Evolutionary conservation across 1,139 yeast genomes (phyloP), one percentile per base, ranked within the genome.

Genomic region (Yamadazyma siamensis): DNA sequence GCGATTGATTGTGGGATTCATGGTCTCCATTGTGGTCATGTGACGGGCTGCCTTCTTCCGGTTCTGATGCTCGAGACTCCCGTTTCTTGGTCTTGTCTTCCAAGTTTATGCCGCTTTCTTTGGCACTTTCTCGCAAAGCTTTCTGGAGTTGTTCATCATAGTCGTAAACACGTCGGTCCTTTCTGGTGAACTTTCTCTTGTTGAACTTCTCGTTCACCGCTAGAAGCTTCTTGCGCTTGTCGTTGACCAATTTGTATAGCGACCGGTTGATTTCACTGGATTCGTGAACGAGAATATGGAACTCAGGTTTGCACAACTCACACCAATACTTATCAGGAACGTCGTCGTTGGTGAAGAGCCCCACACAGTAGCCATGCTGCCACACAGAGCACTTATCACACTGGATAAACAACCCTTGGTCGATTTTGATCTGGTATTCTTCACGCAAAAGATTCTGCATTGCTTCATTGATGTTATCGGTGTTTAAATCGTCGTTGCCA

Each of bases 331-430:
- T 84, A 37, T 88, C 96, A 2, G 96, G 96, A 1, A 87, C 87
- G 37, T 76, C 82, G 20, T 77, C 80, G 42, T 79, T 84, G 29
- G 75, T 74, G 39, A 66, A 69, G 36, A 86, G 72, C 1, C 96
- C 95, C 24, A 91, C 96, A 62, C 98, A 91, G 58, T 71, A 88
- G 3, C 96, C 97, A 54, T 91, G 98, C 58, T 91, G 97, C 98
- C 97, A 91, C 8, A 82, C 95, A 15, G 87, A 79, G 60, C 98
- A 91, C 40, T 74, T 71, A 47, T 91, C 97, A 67, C 98, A 91
- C 58, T 83, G 94, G 45, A 85, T 83, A 56, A 81, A 85, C 31
- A 84, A 71, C 3, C 94, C 94, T 36, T 80, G 79, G 40, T 81
- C 81, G 35, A 82, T 84, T 32, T 81, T 74, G 31, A 85, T 81